These are phyloP conservation scores for Coemansia sp. DNA, from an alignment of 192 early-diverging fungal genomes.

Conservation along the genomic window DNA sequence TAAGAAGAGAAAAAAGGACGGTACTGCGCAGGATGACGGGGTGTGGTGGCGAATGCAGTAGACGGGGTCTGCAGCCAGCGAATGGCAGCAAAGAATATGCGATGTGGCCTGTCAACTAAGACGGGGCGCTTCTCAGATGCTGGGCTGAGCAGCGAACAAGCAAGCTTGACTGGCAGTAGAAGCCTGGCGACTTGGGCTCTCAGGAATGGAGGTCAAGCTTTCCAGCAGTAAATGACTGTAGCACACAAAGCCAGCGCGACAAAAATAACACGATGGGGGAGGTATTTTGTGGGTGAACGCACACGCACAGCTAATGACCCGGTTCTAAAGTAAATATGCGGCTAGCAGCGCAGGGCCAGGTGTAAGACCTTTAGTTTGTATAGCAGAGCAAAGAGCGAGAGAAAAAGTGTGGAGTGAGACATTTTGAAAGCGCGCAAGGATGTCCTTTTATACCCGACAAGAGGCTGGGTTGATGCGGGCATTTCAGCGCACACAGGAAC, in stretches of 20 bases:
- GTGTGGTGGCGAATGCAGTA: constrained; percentile 12
- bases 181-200: neutral
- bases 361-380: neutral
- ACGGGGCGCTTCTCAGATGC: constrained; percentile 1
- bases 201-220: constrained; percentile 17
- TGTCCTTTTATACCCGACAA: constrained; percentile 10
- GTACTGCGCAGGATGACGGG: constrained; percentile 8
- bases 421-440: neutral
- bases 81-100: neutral
- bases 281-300: neutral
- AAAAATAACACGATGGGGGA: neutral
- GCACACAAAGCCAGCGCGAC: neutral
- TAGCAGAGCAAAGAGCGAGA: constrained; percentile 1
- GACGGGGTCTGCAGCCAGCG: neutral
- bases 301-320: neutral
- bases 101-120: neutral
- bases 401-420: neutral
- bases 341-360: neutral
- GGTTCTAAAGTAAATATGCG: neutral
- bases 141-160: neutral
- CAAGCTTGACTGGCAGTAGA: constrained; percentile 13
- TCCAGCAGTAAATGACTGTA: constrained; percentile 9
- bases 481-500: constrained; percentile 8
- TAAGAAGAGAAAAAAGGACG: constrained; percentile 4
- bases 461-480: constrained; percentile 10